Base-by-base conservation (phyloP, 164 flowering plant genomes). In the Vitis amurensis region DNA sequence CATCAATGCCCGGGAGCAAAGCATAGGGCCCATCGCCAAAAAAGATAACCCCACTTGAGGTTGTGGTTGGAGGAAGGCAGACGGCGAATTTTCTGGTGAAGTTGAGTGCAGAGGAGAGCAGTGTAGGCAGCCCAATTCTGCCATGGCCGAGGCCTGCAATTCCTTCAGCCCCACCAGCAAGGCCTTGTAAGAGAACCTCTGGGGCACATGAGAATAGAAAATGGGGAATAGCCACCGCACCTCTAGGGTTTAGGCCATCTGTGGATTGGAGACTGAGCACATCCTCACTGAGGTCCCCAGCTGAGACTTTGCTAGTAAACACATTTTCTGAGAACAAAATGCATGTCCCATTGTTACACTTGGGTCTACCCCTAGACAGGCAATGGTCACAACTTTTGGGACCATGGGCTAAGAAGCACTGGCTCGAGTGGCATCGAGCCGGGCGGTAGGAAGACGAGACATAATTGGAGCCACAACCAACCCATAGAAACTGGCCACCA, bases 21-120 rank as follows among this genome's bases (percentile, higher is more conserved):
- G 50, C 68, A 64, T 82, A 80, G 0, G 85, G 81, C 0, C 74
- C 83, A 47, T 72, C 72, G 0, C 88, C 88, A 4, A 85, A 70
- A 57, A 82, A 75, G 1, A 81, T 30, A 17, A 79, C 81, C n/a
- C 84, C 84, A 2, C 5, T 66, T 2, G 82, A 65, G 10, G 66
- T 15, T 0, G 66, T 47, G 1, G 81, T 64, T 11, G 76, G 64
- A 1, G 79, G n/a, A 0, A 80, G 58, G 55, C 84, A 84, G 7
- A 84, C 14, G 2, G 80, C 83, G 11, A 84, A 84, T 51, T 74
- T 82, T 14, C 70, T 49, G n/a, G 13, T 27, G 64, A 84, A 74
- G 49, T 74, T 64, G 19, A 80, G 77, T 0, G 71, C 63, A 0
- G 76, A 31, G 1, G 83, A 68, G 6, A 82, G 61, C 23, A 80